Base-by-base conservation (phyloP, 2,329 filamentous ascomycete genomes). In the Ceratocystis huliohia region DNA sequence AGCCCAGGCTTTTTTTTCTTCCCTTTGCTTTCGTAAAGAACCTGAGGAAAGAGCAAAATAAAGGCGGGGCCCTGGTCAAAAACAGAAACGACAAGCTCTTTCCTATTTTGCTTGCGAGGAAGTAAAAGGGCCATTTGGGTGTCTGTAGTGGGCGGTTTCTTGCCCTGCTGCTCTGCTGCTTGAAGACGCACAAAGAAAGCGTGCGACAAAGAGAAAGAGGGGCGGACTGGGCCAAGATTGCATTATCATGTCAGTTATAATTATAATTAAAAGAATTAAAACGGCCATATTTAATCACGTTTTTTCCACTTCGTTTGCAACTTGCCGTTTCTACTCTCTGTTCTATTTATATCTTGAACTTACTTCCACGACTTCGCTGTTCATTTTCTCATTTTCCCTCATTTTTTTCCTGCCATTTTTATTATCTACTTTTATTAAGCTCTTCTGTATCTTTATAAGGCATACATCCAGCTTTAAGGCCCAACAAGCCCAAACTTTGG, bases 381-480 rank as follows among this genome's bases (percentile, higher is more conserved):
- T 6, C 22, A 10, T 25, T 53, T 53, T 22, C 22, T 22, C 22
- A 0, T 28, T 53, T 53, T 28, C 48, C 7, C 7, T 13, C 15
- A 6, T 57, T 30, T 57, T 66, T 63, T 13, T 37, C 28, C 48
- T 46, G 44, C 62, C 37, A 44, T 53, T 50, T 37, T 8, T 63
- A 13, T 63, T 63, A 41, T 41, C 48, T n/a, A 8, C 48, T 25
- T 20, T 20, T 20, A 17, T 25, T 20, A 53, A n/a, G 22, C 56
- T 59, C 25, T 59, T n/a, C 56, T 59, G 56, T 37, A 59, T 30
- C 30, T 59, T 59, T 59, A 59, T 59, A 59, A 59, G 56, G 56
- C 56, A 33, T 59, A 28, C 53, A 30, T 57, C 53, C 30, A 30
- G 8, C 56, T 30, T 17, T 33, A n/a, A 28, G 37, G 56, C 56